Percentiles rank a stretch among this genome's conserved stretches.
Evolutionary conservation across 164 flowering plant genomes (phyloP).

Genomic region (Piper betle): DNA sequence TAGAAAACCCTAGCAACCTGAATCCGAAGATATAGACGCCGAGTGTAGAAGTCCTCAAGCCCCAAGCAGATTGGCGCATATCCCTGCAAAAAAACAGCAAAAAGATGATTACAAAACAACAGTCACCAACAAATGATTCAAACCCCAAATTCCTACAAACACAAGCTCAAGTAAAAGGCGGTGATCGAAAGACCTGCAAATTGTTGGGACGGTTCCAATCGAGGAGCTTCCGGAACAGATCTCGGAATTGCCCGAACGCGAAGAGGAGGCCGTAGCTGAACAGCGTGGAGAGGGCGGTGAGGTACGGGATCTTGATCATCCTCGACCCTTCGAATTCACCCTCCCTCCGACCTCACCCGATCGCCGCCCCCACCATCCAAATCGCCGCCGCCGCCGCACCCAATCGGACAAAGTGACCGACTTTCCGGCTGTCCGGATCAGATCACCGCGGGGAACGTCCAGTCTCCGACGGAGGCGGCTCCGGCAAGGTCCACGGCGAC

Average conservation of each 20-base stretch:
- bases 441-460: too few relatives aligned
- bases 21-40: constrained; percentile 76
- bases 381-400: too few relatives aligned
- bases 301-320: constrained; percentile 71
- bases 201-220: constrained; percentile 43
- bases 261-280: constrained; percentile 88
- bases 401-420: too few relatives aligned
- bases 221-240: constrained; percentile 55
- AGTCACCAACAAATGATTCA: too few relatives aligned
- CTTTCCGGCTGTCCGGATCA: too few relatives aligned
- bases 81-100: constrained; percentile 9
- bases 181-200: constrained; percentile 1
- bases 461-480: too few relatives aligned
- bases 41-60: constrained; percentile 81
- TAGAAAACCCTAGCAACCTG: constrained; percentile 34
- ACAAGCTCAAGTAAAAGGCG: background rate
- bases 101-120: background rate
- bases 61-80: constrained; percentile 74
- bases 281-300: constrained; percentile 70
- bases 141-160: background rate
- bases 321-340: background rate
- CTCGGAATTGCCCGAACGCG: constrained; percentile 80
- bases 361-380: constrained; percentile 1
- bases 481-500: too few relatives aligned
- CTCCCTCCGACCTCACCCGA: background rate